A percentile compares a stretch with the other conserved stretches of the same genome.
Conservation (phyloP, 192 early-diverging fungal species). For the Backusella parvicylindrica region DNA sequence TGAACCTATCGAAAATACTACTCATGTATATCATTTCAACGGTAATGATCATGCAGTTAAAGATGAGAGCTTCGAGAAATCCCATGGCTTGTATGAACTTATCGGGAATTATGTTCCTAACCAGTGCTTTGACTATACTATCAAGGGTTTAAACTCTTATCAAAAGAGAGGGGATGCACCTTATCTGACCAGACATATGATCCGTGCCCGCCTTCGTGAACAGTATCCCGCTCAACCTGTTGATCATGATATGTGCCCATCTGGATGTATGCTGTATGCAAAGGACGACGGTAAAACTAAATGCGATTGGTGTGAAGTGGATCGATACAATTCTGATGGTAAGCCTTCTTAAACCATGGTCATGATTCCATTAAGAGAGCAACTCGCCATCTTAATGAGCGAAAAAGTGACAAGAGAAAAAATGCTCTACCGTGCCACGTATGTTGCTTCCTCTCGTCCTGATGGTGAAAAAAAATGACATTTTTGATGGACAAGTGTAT, state of each 20-base stretch:
- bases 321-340: background rate
- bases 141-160: background rate
- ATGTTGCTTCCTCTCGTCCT: background rate
- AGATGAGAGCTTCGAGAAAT: background rate
- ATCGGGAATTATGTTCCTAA: background rate
- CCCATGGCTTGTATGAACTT: background rate
- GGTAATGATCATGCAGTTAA: background rate
- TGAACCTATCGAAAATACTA: too few species aligned
- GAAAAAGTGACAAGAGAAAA: background rate
- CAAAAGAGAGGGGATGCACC: too few species aligned
- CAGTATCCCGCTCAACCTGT: background rate
- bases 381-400: background rate
- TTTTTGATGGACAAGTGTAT: background rate
- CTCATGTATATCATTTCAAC: background rate
- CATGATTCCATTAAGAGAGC: background rate
- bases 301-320: background rate
- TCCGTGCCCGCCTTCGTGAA: background rate
- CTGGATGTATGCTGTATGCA: background rate
- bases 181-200: background rate
- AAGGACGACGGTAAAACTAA: background rate
- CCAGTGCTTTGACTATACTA: background rate
- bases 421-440: background rate
- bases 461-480: background rate
- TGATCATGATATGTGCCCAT: background rate
- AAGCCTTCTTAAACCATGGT: background rate